A percentile compares a stretch with the other conserved stretches of the same genome.
Evolutionary conservation across 495 filamentous ascomycete genomes (phyloP).

Genomic region (Glarea lozoyensis): DNA sequence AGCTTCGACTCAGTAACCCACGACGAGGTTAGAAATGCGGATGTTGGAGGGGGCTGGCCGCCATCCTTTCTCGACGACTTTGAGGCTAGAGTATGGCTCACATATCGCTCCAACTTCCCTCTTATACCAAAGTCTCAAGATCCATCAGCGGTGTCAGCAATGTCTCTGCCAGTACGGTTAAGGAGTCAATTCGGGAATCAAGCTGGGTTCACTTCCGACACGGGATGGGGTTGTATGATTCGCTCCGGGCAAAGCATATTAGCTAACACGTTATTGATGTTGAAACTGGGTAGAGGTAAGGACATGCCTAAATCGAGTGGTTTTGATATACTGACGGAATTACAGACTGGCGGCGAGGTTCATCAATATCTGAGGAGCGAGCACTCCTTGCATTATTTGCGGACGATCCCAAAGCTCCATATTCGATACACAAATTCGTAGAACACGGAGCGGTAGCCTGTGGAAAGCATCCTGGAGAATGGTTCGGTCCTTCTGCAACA

Average conservation of each 20-base stretch:
- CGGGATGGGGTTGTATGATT: constrained; percentile 99
- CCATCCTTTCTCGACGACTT: constrained; percentile 82
- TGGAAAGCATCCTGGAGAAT: constrained; percentile 91
- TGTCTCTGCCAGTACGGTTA: constrained; percentile 81
- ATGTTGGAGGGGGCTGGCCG: constrained; percentile 66
- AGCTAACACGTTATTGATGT: constrained; percentile 68
- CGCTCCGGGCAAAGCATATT: constrained; percentile 89
- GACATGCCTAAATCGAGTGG: too few relatives aligned
- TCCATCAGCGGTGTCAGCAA: constrained; percentile 54
- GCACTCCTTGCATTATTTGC: constrained; percentile 76
- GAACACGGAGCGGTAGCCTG: constrained; percentile 78
- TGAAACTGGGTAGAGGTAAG: constrained; percentile 58
- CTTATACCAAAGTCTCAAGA: constrained; percentile 73
- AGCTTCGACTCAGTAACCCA: constrained; percentile 42
- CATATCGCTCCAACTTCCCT: constrained; percentile 83
- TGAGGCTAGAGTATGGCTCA: constrained; percentile 91
- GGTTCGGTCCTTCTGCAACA: constrained; percentile 98
- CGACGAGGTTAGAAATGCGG: constrained; percentile 27
- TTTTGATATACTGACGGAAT: constrained; percentile 20
- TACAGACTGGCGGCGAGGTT: constrained; percentile 70
- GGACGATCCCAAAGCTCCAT: constrained; percentile 76
- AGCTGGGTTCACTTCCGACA: constrained; percentile 83
- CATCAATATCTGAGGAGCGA: constrained; percentile 52
- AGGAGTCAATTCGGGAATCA: constrained; percentile 73
- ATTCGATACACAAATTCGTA: constrained; percentile 94